Evolutionary conservation across 1,284 basidiomycete species (phyloP).

Genomic region (Sporisorium sorghi): DNA sequence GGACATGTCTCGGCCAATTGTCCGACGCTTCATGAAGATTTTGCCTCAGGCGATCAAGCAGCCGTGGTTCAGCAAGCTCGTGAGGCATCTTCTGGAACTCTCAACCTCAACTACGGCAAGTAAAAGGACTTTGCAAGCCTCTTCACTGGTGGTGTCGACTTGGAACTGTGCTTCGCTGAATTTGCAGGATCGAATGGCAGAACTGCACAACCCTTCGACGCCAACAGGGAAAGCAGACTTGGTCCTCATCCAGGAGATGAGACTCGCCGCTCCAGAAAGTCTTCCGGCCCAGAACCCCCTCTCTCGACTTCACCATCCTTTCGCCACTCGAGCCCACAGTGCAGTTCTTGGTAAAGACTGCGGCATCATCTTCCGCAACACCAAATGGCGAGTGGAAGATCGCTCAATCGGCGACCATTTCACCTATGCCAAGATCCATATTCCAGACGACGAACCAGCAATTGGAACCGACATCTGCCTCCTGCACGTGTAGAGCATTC

Average conservation of each 20-base stretch:
- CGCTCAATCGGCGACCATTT: background rate
- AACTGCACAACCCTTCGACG: background rate
- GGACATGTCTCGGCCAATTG: background rate
- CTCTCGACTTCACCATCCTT: background rate
- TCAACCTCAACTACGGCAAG: background rate
- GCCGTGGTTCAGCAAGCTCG: background rate
- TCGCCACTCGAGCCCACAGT: background rate
- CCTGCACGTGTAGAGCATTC: background rate
- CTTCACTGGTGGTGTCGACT: background rate
- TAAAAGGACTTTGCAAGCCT: background rate
- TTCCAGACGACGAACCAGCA: background rate
- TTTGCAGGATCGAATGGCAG: background rate
- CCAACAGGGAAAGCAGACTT: background rate
- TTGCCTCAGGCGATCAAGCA: background rate
- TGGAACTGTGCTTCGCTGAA: background rate
- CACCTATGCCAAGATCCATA: background rate
- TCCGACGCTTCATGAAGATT: background rate
- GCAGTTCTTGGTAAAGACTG: background rate
- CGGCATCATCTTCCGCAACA: background rate
- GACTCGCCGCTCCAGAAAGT: background rate
- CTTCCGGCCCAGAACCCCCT: background rate
- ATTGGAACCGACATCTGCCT: background rate
- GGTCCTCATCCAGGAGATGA: conserved; percentile 2
- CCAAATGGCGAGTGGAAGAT: background rate
- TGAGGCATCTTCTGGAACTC: background rate